Percentiles rank a stretch among this genome's conserved stretches.
phyloP scores from a whole-genome alignment of 768 basidiomycete genomes.

The Leccinum olivaceopallidum region DNA sequence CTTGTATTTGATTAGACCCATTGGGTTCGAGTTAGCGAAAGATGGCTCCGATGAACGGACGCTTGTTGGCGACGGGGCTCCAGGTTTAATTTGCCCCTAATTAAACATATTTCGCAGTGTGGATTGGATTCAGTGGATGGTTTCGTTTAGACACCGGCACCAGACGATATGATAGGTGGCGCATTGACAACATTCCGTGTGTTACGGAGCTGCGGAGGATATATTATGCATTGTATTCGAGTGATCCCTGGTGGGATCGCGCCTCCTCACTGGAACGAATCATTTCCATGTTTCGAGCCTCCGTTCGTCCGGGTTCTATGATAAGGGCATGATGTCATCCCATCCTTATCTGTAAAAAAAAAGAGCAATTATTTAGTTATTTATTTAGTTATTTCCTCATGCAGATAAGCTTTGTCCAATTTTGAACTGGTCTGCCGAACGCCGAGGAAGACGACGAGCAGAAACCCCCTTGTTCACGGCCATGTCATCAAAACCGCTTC shows the following conservation, averaged over 20 bases:
- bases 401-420: neutral
- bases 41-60: slow-evolving; percentile 5
- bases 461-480: slow-evolving; percentile 1
- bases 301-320: neutral
- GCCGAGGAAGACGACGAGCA: slow-evolving; percentile 20
- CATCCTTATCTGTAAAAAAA: neutral
- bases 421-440: slow-evolving; percentile 16
- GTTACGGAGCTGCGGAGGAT: neutral
- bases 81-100: slow-evolving; percentile 5
- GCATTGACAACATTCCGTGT: neutral
- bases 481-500: slow-evolving; percentile 34
- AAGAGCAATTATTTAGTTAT: neutral
- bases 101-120: neutral
- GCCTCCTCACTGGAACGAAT: neutral
- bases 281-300: neutral
- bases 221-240: neutral
- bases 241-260: neutral
- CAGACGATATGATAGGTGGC: neutral
- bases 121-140: neutral
- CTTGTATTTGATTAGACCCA: neutral
- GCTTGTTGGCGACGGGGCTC: slow-evolving; percentile 8
- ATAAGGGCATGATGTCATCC: slow-evolving; percentile 16
- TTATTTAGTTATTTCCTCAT: slow-evolving; percentile 10
- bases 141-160: neutral
- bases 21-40: neutral